A percentile compares a stretch with the other conserved stretches of the same genome.
Evolutionary conservation across 129 eudicot genomes (phyloP).

Genomic region (Pseudognaphalium luteoalbum): DNA sequence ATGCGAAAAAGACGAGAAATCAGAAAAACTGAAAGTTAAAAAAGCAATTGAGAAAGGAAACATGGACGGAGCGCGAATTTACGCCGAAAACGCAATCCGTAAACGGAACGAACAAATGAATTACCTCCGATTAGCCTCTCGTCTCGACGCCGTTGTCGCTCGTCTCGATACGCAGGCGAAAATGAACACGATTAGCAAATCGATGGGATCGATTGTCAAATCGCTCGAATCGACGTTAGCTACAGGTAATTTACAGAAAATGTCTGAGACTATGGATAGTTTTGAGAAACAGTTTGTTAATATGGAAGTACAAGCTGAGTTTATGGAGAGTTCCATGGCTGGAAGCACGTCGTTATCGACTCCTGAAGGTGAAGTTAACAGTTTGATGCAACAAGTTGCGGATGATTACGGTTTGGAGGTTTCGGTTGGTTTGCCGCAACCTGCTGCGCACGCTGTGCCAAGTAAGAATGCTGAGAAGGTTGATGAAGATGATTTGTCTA

Average conservation of each 20-base stretch:
- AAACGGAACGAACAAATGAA: conserved; percentile 93
- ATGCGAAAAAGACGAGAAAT: conserved; percentile 88
- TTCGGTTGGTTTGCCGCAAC: conserved; percentile 81
- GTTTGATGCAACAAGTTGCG: conserved; percentile 95
- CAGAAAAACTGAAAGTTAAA: conserved; percentile 76
- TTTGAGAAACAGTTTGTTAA: conserved; percentile 88
- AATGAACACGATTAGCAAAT: conserved; percentile 68
- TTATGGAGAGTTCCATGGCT: conserved; percentile 93
- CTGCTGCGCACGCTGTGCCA: conserved; percentile 71
- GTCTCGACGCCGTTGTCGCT: conserved; percentile 86
- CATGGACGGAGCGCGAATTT: conserved; percentile 88
- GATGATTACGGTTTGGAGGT: conserved; percentile 94
- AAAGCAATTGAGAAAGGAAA: conserved; percentile 90
- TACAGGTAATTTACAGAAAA: conserved; percentile 84
- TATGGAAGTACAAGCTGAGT: conserved; percentile 95
- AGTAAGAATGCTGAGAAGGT: conserved; percentile 57
- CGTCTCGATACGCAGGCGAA: conserved; percentile 89
- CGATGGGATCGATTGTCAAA: conserved; percentile 73
- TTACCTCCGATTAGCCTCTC: conserved; percentile 76
- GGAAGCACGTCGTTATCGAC: conserved; percentile 85
- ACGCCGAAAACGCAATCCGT: conserved; percentile 91
- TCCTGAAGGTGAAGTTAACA: conserved; percentile 82
- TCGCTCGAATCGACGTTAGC: conserved; percentile 71
- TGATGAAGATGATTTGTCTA: conserved; percentile 80
- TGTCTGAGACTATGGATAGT: conserved; percentile 88